phyloP scores from a whole-genome alignment of 1,284 basidiomycete species.

The Cystobasidium sp. region DNA sequence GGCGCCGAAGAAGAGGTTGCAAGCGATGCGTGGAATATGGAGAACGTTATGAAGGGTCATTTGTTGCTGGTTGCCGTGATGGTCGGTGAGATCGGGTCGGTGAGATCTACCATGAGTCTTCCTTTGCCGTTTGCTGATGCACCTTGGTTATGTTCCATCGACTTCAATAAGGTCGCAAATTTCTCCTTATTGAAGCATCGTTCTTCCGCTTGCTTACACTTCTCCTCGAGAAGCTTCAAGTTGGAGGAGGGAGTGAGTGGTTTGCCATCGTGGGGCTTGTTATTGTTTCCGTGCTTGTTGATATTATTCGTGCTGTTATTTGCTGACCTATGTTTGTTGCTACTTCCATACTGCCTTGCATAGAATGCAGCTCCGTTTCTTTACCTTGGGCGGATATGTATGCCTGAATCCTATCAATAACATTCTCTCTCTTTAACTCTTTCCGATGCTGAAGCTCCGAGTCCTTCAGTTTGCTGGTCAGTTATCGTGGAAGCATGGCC shows the following conservation, averaged over 20 bases:
- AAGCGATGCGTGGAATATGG: conserved; percentile 10
- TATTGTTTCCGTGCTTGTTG: neutral
- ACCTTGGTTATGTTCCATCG: too few relatives aligned
- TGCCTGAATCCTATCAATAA: conserved; percentile 3
- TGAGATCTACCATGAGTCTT: too few relatives aligned
- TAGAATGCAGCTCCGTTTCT: conserved; percentile 1
- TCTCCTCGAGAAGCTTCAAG: too few relatives aligned
- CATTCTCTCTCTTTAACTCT: conserved; percentile 10
- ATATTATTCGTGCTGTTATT: neutral
- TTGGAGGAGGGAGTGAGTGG: too few relatives aligned
- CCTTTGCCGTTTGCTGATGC: too few relatives aligned
- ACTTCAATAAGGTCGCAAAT: too few relatives aligned
- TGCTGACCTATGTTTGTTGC: neutral
- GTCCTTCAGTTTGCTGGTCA: conserved; percentile 2
- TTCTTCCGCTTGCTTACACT: too few relatives aligned
- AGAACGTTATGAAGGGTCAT: neutral
- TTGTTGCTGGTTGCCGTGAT: neutral
- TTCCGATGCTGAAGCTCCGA: neutral
- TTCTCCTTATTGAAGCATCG: too few relatives aligned
- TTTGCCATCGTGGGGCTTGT: too few relatives aligned
- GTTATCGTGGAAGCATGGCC: conserved; percentile 6
- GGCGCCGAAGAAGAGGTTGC: conserved; percentile 3
- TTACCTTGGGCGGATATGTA: conserved; percentile 6
- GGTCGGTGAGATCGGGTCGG: too few relatives aligned
- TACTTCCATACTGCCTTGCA: too few relatives aligned